Base-by-base conservation (phyloP, 2,329 filamentous ascomycete genomes). In the Bimuria novae-zelandiae region DNA sequence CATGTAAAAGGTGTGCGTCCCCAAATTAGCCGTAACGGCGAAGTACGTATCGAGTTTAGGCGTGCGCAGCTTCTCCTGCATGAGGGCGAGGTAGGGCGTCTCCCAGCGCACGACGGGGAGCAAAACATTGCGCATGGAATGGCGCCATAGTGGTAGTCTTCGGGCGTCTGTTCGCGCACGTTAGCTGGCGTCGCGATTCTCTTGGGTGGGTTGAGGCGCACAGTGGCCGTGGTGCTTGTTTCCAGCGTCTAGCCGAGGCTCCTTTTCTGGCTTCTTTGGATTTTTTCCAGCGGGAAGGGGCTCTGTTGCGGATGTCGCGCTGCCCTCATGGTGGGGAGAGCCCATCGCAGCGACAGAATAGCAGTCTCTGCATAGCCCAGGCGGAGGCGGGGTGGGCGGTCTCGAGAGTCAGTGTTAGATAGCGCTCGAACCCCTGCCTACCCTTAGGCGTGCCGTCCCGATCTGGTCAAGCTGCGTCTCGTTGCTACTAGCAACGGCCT, bases 1-100 rank as follows among this genome's bases (percentile, higher is more conserved):
- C 92, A 97, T 97, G 80, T 97, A 99, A 79, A 97, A 97, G 0
- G 94, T 99, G 76, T 99, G 94, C 0, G 94, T 99, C 10, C 61
- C 94, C 91, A 97, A 84, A 74, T 97, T 99, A 59, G 94, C 94
- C 0, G 92, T 96, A 61, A 95, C 90, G 45, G 94, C 93, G 76
- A 99, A 99, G 79, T 97, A 99, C 57, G 90, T 90, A 76, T 99
- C 94, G 67, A 97, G 86, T 7, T 89, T 83, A 0, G 91, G 90
- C 17, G 90, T 88, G 67, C 93, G 89, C 71, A 93, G 76, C 71
- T 80, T 85, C 62, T 87, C 83, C 80, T 99, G 94, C 69, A 96
- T 78, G 77, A 84, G 88, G 52, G 93, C 93, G 16, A 99, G 86
- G 75, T 96, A 94, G 1, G 92, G 93, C 25, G 94, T 99, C 79